phyloP scores from a whole-genome alignment of 2,329 filamentous ascomycete species.

The Monilinia polystroma region DNA sequence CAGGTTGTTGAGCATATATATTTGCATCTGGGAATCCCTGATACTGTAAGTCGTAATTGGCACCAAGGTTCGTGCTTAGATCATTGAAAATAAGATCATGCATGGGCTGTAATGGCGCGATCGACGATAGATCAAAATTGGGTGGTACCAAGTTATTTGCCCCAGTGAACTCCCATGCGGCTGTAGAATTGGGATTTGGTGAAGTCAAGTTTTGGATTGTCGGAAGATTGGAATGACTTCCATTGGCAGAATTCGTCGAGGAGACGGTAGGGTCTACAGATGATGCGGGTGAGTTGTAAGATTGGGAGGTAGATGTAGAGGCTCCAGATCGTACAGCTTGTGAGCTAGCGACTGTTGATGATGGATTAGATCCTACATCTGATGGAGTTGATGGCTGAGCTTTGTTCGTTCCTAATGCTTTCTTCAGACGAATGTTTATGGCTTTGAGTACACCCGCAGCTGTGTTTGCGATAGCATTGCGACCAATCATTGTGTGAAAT shows the following conservation, averaged over 20 bases:
- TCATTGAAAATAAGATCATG: slow-evolving; percentile 59
- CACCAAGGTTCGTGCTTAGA: slow-evolving; percentile 37
- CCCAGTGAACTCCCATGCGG: slow-evolving; percentile 28
- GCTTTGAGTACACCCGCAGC: slow-evolving; percentile 56
- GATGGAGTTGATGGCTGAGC: slow-evolving; percentile 17
- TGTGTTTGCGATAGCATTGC: slow-evolving; percentile 54
- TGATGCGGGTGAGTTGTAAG: slow-evolving; percentile 20
- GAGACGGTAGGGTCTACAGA: slow-evolving; percentile 15
- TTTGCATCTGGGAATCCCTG: slow-evolving; percentile 19
- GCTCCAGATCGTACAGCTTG: slow-evolving; percentile 10
- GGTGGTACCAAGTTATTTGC: slow-evolving; percentile 13
- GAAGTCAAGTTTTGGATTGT: slow-evolving; percentile 36
- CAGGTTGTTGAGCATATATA: slow-evolving; percentile 18
- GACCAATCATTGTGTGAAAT: slow-evolving; percentile 55
- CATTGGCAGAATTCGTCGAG: slow-evolving; percentile 3
- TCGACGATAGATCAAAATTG: slow-evolving; percentile 49
- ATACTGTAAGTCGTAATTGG: slow-evolving; percentile 18
- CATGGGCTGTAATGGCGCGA: slow-evolving; percentile 57
- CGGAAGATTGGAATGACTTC: slow-evolving; percentile 32
- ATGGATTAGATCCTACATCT: slow-evolving; percentile 25
- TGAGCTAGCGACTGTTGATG: slow-evolving; percentile 21
- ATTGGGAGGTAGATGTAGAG: slow-evolving; percentile 13
- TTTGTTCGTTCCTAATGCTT: slow-evolving; percentile 39
- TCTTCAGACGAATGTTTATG: slow-evolving; percentile 54
- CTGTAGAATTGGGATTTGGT: slow-evolving; percentile 13